Conservation (phyloP, 768 basidiomycete genomes). For the Collybia sordida region DNA sequence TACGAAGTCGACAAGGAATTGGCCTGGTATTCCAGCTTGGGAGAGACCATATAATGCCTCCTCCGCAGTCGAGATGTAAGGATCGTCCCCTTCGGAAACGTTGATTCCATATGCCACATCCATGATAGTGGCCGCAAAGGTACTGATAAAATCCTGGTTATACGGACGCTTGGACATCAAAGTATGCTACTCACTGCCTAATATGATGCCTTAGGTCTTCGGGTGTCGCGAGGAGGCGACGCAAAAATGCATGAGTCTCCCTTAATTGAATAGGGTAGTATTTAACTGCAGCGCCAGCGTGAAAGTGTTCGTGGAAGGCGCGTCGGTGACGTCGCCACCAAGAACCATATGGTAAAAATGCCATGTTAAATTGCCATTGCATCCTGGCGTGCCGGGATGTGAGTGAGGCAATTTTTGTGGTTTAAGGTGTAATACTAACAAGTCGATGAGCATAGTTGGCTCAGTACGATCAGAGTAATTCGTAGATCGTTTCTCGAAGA, state of each 20-base stretch:
- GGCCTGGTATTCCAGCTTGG: constrained; percentile 16
- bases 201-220: constrained; percentile 21
- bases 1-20: constrained; percentile 19
- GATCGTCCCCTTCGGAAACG: constrained; percentile 19
- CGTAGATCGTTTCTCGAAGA: constrained; percentile 44
- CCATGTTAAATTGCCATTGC: constrained; percentile 17
- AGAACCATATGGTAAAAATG: constrained; percentile 19
- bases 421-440: background rate
- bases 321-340: constrained; percentile 21
- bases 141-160: background rate
- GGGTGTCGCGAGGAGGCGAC: constrained; percentile 18
- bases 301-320: constrained; percentile 24
- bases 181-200: constrained; percentile 18
- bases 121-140: constrained; percentile 9
- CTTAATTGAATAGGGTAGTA: constrained; percentile 18
- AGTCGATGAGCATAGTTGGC: constrained; percentile 16
- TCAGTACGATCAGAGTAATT: constrained; percentile 35
- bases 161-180: background rate
- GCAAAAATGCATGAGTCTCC: constrained; percentile 22
- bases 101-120: constrained; percentile 15
- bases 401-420: no score
- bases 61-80: constrained; percentile 22
- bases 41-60: constrained; percentile 19
- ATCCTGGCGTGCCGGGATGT: constrained; percentile 11
- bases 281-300: constrained; percentile 13